Evolutionary conservation across 495 filamentous ascomycete species (phyloP), one percentile per base, ranked within the genome.

Genomic region (Sordaria brevicollis): DNA sequence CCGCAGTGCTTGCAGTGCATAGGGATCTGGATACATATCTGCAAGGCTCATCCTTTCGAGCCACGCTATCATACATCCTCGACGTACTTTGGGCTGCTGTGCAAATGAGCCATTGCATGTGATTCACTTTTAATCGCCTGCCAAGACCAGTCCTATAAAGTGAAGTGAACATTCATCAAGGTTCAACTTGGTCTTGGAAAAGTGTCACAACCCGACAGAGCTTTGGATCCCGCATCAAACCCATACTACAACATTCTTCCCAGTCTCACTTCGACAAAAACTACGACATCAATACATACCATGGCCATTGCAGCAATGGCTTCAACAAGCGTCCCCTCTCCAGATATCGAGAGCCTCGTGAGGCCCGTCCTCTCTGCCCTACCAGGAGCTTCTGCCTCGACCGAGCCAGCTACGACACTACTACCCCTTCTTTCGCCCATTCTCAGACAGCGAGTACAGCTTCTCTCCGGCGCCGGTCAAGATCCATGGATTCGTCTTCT

Each of bases 401-500:
- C 89, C 65, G 83, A 87, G 68, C 93, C 94, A 6, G 88, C 94
- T 15, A 88, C 89, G 38, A 89, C 89, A 39, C 83, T 97, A 11
- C 85, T 97, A 4, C 91, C 92, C 35, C 85, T 94, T 36, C 88
- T 99, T 54, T 92, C 95, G 4, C 94, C 95, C 7, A 95, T 97
- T 62, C 88, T 98, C 4, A 91, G 94, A 66, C 94, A 97, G 76
- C 87, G 95, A 49, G 86, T 97, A 8, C 88, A 93, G 74, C 86
- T 95, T 69, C 84, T 97, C 68, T 87, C 89, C 41, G 79, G 84
- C 1, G 86, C 89, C 31, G 82, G 86, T 66, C 81, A 84, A 1
- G 91, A 94, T 21, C 91, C 92, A 71, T 99, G 95, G 95, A 88
- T 97, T 9, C 85, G 88, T 2, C 81, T 97, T n/a, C 86, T 99